phyloP scores from a whole-genome alignment of 352 stramenopile genomes.

The Globisporangium middletonii region DNA sequence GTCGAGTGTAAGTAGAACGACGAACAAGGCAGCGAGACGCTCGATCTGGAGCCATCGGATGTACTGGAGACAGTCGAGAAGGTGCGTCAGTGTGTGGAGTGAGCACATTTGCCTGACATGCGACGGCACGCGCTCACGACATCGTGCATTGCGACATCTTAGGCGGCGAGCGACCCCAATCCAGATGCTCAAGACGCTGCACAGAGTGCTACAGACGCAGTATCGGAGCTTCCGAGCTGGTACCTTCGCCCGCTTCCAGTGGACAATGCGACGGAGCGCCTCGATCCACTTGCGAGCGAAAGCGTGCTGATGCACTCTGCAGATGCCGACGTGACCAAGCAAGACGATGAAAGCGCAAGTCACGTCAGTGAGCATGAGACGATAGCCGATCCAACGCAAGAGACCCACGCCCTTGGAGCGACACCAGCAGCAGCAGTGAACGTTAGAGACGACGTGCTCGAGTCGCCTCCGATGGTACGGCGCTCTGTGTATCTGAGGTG shows the following conservation, averaged over 20 bases:
- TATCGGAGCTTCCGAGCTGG: slow-evolving; percentile 2
- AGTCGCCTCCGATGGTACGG: neutral
- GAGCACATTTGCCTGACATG: too few species aligned
- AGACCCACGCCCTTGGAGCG: too few species aligned
- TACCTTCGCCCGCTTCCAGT: slow-evolving; percentile 6
- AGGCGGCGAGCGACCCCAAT: neutral
- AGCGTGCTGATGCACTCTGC: neutral
- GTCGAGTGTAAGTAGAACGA: neutral
- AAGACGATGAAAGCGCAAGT: neutral
- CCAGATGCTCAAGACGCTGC: neutral
- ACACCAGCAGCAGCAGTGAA: neutral
- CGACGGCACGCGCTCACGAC: neutral
- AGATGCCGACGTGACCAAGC: too few species aligned
- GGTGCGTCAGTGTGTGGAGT: neutral
- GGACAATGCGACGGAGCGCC: neutral
- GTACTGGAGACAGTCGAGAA: neutral
- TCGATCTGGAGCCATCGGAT: neutral
- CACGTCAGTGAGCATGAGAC: neutral
- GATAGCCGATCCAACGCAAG: neutral
- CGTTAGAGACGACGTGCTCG: neutral
- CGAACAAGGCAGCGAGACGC: neutral
- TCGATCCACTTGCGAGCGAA: neutral
- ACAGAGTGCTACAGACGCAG: neutral
- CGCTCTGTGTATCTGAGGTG: neutral
- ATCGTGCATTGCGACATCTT: neutral